phyloP scores from a whole-genome alignment of 148 eudicot species.

The Vaccinium corymbosum region DNA sequence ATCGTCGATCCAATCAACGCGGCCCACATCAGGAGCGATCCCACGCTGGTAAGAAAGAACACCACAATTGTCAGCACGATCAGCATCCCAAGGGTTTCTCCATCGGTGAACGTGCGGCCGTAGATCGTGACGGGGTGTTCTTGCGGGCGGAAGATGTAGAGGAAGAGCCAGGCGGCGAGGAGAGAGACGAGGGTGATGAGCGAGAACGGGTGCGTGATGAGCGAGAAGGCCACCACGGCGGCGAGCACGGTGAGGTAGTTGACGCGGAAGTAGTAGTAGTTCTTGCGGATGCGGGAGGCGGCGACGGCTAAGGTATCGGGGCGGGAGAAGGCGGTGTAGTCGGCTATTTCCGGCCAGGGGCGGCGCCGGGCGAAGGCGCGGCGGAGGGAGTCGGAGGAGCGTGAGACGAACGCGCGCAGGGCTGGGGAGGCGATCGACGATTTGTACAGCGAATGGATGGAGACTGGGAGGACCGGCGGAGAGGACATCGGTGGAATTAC shows the following conservation, averaged over 20 bases:
- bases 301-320: slow-evolving; percentile 69
- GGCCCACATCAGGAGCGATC: slow-evolving; percentile 46
- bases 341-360: slow-evolving; percentile 67
- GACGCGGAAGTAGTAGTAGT: slow-evolving; percentile 66
- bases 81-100: slow-evolving; percentile 42
- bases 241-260: slow-evolving; percentile 52
- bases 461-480: slow-evolving; percentile 51
- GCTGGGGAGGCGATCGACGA: slow-evolving; percentile 57
- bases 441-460: slow-evolving; percentile 25
- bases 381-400: slow-evolving; percentile 47
- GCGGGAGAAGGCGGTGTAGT: slow-evolving; percentile 58
- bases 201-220: slow-evolving; percentile 54
- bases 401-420: slow-evolving; percentile 45
- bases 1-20: slow-evolving; percentile 32
- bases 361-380: slow-evolving; percentile 63
- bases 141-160: slow-evolving; percentile 51
- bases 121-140: slow-evolving; percentile 44
- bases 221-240: slow-evolving; percentile 43
- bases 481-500: slow-evolving; percentile 44
- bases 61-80: slow-evolving; percentile 31
- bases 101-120: slow-evolving; percentile 45
- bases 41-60: slow-evolving; percentile 55
- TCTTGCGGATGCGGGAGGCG: slow-evolving; percentile 58
- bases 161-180: slow-evolving; percentile 55
- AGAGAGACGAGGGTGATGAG: slow-evolving; percentile 41